These are phyloP conservation scores for Chytriomyces hyalinus DNA, from an alignment of 192 early-diverging fungal species.

Conservation along the genomic window DNA sequence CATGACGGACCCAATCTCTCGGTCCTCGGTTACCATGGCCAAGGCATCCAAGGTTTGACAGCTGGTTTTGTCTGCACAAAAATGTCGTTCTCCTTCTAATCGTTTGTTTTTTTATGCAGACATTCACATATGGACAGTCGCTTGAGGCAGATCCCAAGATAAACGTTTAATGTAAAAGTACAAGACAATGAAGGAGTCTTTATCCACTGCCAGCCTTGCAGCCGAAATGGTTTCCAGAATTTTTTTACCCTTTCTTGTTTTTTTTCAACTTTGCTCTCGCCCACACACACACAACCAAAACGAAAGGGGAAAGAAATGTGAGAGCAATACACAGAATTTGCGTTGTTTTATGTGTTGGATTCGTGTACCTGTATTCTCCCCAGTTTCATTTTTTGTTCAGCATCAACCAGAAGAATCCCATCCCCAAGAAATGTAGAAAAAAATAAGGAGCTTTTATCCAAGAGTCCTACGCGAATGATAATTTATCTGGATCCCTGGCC, in stretches of 20 bases:
- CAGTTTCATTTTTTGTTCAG: too few species aligned
- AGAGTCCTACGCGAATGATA: background rate
- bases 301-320: background rate
- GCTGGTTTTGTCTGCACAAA: background rate
- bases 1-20: slow-evolving; percentile 90
- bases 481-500: background rate
- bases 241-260: background rate
- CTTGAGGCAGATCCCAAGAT: slow-evolving; percentile 30
- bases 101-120: background rate
- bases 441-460: background rate
- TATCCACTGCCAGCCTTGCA: too few species aligned
- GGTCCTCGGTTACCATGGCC: slow-evolving; percentile 95
- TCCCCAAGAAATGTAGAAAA: background rate
- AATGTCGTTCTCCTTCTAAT: background rate
- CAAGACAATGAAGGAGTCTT: too few species aligned
- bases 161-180: background rate
- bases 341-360: too few species aligned
- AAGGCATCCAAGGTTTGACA: slow-evolving; percentile 74
- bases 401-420: background rate
- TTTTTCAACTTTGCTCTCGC: background rate
- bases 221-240: background rate
- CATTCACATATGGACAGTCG: slow-evolving; percentile 21
- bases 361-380: too few species aligned
- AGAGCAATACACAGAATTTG: too few species aligned
- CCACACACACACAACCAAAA: background rate